A percentile compares a stretch with the other conserved stretches of the same genome.
phyloP scores from a whole-genome alignment of 495 filamentous ascomycete genomes.

The Aspergillus nanangensis region DNA sequence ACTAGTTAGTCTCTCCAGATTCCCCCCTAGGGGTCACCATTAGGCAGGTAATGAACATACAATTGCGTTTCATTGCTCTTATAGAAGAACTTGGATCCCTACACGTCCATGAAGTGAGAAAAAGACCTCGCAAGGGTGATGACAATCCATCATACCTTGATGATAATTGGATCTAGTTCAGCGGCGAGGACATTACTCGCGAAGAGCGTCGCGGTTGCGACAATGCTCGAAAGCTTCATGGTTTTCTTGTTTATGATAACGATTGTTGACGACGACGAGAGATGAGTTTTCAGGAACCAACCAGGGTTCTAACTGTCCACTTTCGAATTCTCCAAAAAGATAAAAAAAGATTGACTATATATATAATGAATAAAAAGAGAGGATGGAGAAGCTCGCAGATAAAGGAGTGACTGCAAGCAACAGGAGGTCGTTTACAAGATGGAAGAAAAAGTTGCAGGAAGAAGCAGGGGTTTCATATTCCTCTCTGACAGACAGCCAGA shows the following conservation, averaged over 20 bases:
- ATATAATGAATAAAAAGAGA: neutral
- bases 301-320: neutral
- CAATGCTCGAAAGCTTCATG: slow-evolving; percentile 22
- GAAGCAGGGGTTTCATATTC: neutral
- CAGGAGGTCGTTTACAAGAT: neutral
- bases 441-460: neutral
- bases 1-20: slow-evolving; percentile 2
- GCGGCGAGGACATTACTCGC: slow-evolving; percentile 20
- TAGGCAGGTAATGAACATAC: slow-evolving; percentile 32
- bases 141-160: slow-evolving; percentile 58
- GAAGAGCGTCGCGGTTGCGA: slow-evolving; percentile 18
- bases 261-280: neutral
- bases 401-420: neutral
- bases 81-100: slow-evolving; percentile 75
- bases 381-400: neutral
- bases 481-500: neutral
- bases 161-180: slow-evolving; percentile 54
- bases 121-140: too few species aligned
- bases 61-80: slow-evolving; percentile 71
- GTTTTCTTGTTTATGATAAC: neutral
- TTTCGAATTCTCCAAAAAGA: neutral
- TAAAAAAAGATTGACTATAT: neutral
- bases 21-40: neutral
- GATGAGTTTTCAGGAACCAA: neutral
- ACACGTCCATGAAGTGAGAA: neutral